Evolutionary conservation across 805 yeast genomes (phyloP), one percentile per base, ranked within the genome.

Genomic region (Schizosaccharomyces octosporus): DNA sequence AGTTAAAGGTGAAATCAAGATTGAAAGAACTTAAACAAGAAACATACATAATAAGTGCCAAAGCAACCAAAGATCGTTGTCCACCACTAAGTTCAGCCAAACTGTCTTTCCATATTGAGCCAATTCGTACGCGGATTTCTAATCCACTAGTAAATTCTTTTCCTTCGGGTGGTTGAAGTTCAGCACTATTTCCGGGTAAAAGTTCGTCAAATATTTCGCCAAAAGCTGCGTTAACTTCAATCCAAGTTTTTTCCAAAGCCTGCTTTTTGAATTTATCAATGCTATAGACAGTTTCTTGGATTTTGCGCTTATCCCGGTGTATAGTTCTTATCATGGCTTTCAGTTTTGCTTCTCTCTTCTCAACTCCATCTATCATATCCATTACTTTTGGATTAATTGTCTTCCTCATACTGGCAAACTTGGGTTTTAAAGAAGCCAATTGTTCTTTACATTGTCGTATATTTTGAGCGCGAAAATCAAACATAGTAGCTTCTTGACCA

Each of bases 21-120:
- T 36, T 6, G 39, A 36, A 36, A 36, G 11, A 4, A 31, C 4
- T 13, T 3, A 36, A 11, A 36, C 13, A 36, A 36, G 39, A 36
- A 36, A 36, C 51, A 15, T 45, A 45, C 61, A 59, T 59, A 43
- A 59, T 59, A 7, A 59, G 54, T 3, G 61, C 43, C 31, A 59
- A 27, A 13, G 61, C 61, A 24, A 59, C 42, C 29, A 59, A 61
- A 29, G 59, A 63, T 66, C 97, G 74, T 71, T 93, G 99, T 21
- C 99, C 99, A 62, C 99, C 99, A 5, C 95, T 86, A 57, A 93
- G 76, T 72, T 93, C 99, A 11, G 88, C 94, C 64, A 93, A 77
- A 67, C 95, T 85, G 66, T 89, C 95, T 69, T 90, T 93, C 98
- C 98, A 93, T 4, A 90, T 87, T 57, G 79, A 81, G 2, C 98